These are phyloP conservation scores for Pythium plurisporium DNA, from an alignment of 352 stramenopile species.

Conservation along the genomic window DNA sequence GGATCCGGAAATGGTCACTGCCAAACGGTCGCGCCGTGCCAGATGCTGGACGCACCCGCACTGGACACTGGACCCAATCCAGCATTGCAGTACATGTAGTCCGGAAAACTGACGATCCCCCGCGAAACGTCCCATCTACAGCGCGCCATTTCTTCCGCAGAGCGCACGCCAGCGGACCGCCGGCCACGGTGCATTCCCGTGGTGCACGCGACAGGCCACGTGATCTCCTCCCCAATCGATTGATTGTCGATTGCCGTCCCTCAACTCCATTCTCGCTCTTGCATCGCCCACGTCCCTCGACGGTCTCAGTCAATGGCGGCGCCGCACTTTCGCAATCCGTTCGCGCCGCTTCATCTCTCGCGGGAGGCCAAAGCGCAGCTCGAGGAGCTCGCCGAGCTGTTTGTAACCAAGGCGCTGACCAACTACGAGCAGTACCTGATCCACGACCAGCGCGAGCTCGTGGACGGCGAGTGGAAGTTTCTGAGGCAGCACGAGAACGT, in stretches of 20 bases:
- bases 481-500: conserved; percentile 34
- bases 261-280: neutral
- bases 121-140: too few relatives aligned
- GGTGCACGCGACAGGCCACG: too few relatives aligned
- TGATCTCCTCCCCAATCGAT: too few relatives aligned
- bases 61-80: too few relatives aligned
- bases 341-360: conserved; percentile 41
- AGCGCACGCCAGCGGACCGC: too few relatives aligned
- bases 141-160: too few relatives aligned
- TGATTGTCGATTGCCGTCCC: neutral
- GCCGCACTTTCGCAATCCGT: conserved; percentile 31
- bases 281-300: neutral
- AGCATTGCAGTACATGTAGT: too few relatives aligned
- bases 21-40: too few relatives aligned
- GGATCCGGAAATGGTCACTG: too few relatives aligned
- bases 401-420: conserved; percentile 39
- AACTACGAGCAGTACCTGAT: conserved; percentile 44
- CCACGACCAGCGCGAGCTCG: conserved; percentile 29
- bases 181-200: too few relatives aligned
- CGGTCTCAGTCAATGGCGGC: conserved; percentile 21
- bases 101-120: too few relatives aligned
- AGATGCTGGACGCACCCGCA: too few relatives aligned
- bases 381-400: conserved; percentile 26
- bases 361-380: conserved; percentile 36
- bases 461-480: conserved; percentile 44